Base-by-base conservation (phyloP, 768 basidiomycete genomes). In the Agaricus bisporus region DNA sequence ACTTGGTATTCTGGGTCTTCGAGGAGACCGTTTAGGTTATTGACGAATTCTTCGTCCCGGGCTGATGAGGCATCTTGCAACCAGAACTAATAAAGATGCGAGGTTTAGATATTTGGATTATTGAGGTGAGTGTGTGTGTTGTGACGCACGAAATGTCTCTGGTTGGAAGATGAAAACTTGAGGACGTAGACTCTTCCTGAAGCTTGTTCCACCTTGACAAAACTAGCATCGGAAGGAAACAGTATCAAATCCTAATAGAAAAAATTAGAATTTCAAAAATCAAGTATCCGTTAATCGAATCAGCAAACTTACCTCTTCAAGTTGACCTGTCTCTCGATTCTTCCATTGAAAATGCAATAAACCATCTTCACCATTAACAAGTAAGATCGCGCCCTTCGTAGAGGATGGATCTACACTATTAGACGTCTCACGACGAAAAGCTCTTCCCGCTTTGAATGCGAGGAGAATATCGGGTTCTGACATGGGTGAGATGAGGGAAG, bases 161-260 rank as follows among this genome's bases (percentile, higher is more conserved):
- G 88, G 65, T 91, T 80, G 12, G 92, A 95, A 18, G 89, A 92
- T 0, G 87, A 85, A 73, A 97, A 95, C 69, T 89, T 91, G 66
- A 95, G 85, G 57, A 95, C 89, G 60, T 89, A 91, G 4, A 86
- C 83, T 56, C 91, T 75, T 5, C 88, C 90, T 9, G 62, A 47
- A 6, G 86, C 79, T 62, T 91, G 81, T 1, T 78, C 56, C 9
- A 95, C 86, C 67, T 84, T 86, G 60, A 76, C 75, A 64, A 97
- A 91, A 0, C 76, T 80, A 3, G 93, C 92, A 67, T 97, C 93
- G 2, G 81, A 79, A 1, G 91, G 91, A 66, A 95, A 91, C 49
- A 95, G 70, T 58, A 95, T 91, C 51, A 94, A 70, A 62, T 97
- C 93, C 89, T 91, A 58, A 11, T 8, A 11, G 17, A 49, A 18